phyloP scores from a whole-genome alignment of 345 rosid genomes.

The Murraya koenigii region DNA sequence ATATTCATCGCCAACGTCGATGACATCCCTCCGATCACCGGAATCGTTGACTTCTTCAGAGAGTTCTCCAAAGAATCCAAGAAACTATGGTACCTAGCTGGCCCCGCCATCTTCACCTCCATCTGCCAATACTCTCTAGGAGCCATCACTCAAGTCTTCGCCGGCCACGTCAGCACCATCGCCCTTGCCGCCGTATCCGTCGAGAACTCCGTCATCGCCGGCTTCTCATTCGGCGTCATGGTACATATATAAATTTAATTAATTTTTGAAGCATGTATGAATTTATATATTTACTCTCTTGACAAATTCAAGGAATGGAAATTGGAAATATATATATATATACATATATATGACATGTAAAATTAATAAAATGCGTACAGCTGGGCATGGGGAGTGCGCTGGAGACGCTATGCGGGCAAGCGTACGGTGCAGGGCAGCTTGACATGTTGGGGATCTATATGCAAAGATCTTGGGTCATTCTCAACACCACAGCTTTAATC shows the following conservation, averaged over 20 bases:
- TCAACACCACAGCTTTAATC: constrained; percentile 49
- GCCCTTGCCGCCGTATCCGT: constrained; percentile 83
- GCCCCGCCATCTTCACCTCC: constrained; percentile 92
- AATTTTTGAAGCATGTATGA: not conserved
- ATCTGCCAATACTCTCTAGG: constrained; percentile 90
- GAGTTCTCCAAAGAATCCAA: constrained; percentile 54
- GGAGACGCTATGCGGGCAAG: constrained; percentile 94
- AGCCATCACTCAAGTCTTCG: constrained; percentile 69
- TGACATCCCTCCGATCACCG: constrained; percentile 65
- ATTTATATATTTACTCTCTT: no score
- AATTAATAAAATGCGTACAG: constrained; percentile 24
- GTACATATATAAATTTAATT: constrained; percentile 24
- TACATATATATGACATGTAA: no score
- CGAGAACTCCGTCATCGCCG: constrained; percentile 90
- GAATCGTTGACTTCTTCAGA: constrained; percentile 41
- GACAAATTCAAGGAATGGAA: no score
- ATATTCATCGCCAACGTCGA: constrained; percentile 40
- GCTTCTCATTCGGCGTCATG: constrained; percentile 86
- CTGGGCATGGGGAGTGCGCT: constrained; percentile 98
- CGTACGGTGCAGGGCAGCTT: constrained; percentile 74
- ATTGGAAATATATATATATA: no score
- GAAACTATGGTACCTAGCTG: constrained; percentile 87
- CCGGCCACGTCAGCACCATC: constrained; percentile 75
- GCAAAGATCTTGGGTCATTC: constrained; percentile 92
- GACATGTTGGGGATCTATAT: constrained; percentile 90